phyloP scores from a whole-genome alignment of 768 basidiomycete species.

The Leucocoprinus sp. region DNA sequence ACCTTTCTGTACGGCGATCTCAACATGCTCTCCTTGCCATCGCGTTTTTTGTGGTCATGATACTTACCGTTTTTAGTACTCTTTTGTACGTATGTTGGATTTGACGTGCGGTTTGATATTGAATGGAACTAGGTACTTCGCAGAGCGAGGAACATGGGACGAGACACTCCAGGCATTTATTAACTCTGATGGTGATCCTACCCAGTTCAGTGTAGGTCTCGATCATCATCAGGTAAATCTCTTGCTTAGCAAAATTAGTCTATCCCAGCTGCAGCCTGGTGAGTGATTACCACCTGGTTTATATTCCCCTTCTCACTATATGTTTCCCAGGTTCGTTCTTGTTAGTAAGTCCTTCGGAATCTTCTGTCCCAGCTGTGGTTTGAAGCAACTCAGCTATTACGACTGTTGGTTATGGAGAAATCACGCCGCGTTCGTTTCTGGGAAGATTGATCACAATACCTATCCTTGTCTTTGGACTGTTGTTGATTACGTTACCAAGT shows the following conservation, averaged over 20 bases:
- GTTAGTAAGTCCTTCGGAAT: slow-evolving; percentile 48
- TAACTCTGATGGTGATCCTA: slow-evolving; percentile 77
- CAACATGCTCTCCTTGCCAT: slow-evolving; percentile 84
- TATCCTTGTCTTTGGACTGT: slow-evolving; percentile 77
- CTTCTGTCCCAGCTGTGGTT: slow-evolving; percentile 2
- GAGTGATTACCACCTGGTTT: slow-evolving; percentile 26
- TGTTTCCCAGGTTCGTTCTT: slow-evolving; percentile 54
- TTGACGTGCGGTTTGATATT: background rate
- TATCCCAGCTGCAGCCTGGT: slow-evolving; percentile 42
- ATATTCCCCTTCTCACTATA: background rate
- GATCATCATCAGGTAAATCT: slow-evolving; percentile 26
- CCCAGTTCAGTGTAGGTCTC: slow-evolving; percentile 59
- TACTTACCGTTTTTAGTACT: slow-evolving; percentile 82
- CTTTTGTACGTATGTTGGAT: slow-evolving; percentile 38
- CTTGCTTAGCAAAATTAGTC: slow-evolving; percentile 18
- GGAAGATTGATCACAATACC: slow-evolving; percentile 82
- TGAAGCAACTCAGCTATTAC: slow-evolving; percentile 80
- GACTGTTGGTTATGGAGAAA: slow-evolving; percentile 89
- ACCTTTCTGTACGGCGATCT: slow-evolving; percentile 75
- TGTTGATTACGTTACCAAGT: slow-evolving; percentile 84
- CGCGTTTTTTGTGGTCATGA: slow-evolving; percentile 83
- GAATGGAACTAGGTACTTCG: slow-evolving; percentile 74
- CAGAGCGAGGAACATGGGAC: slow-evolving; percentile 89
- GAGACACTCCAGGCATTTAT: slow-evolving; percentile 70
- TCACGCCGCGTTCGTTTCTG: slow-evolving; percentile 81